Conservation (phyloP, 352 stramenopile species). For the Globisporangium nagaii region DNA sequence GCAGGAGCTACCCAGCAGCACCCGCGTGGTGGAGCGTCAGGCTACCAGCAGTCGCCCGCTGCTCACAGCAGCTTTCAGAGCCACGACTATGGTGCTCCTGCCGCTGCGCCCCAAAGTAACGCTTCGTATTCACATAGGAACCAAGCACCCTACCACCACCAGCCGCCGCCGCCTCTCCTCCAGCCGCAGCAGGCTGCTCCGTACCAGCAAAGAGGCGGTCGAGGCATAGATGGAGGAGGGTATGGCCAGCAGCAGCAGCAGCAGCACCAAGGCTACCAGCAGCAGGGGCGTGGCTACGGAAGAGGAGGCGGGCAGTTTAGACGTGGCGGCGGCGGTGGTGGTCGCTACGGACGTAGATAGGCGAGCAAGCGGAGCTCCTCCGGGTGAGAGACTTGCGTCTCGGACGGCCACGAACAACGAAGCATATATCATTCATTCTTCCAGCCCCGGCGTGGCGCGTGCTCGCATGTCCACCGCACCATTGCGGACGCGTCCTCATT, state of each 20-base stretch:
- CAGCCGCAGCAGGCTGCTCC: constrained; percentile 8
- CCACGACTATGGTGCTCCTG: constrained; percentile 11
- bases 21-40: neutral
- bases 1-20: constrained; percentile 5
- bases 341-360: constrained; percentile 22
- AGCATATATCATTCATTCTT: neutral
- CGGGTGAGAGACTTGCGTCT: too few relatives aligned
- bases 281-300: constrained; percentile 18
- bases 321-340: constrained; percentile 19
- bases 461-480: too few relatives aligned
- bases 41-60: constrained; percentile 10
- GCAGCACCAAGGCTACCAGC: neutral
- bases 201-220: constrained; percentile 11
- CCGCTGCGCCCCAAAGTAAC: constrained; percentile 1
- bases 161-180: constrained; percentile 1
- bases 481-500: too few relatives aligned
- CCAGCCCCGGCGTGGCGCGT: too few relatives aligned
- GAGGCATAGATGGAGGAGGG: constrained; percentile 12
- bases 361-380: too few relatives aligned
- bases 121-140: constrained; percentile 12
- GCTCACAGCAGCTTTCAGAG: constrained; percentile 1
- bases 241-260: constrained; percentile 6
- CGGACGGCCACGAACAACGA: neutral
- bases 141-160: constrained; percentile 14
- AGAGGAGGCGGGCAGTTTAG: constrained; percentile 13